These are phyloP conservation scores for Plasmodium inui DNA, from an alignment of 169 alveolate genomes.

Conservation along the genomic window DNA sequence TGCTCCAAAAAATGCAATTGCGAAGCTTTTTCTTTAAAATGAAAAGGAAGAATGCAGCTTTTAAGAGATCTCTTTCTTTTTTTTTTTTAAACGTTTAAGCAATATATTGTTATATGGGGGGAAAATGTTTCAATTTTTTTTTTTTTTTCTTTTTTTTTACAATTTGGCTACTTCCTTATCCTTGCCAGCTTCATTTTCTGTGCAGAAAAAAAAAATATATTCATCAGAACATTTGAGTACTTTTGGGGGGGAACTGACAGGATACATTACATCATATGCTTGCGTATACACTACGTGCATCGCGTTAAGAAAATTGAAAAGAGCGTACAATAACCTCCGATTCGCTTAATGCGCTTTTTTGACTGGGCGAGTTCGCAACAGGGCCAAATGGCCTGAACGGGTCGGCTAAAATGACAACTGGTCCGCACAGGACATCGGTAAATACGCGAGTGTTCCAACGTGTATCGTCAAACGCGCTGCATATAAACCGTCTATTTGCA, in stretches of 20 bases:
- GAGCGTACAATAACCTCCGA: not conserved
- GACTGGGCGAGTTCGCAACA: not conserved
- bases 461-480: not conserved
- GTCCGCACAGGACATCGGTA: not conserved
- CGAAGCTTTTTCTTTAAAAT: not conserved
- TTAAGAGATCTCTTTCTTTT: not conserved
- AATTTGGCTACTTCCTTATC: not conserved
- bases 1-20: constrained; percentile 5
- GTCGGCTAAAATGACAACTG: not conserved
- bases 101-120: not conserved
- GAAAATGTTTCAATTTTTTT: not conserved
- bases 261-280: not conserved
- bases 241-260: not conserved
- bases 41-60: not conserved
- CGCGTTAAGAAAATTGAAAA: not conserved
- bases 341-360: not conserved
- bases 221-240: not conserved
- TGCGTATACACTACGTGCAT: not conserved
- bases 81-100: not conserved
- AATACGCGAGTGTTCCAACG: not conserved
- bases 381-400: not conserved
- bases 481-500: not conserved
- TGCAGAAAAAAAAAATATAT: not conserved
- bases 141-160: not conserved
- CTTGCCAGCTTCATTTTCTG: not conserved